Base-by-base conservation (phyloP, 768 basidiomycete genomes). In the Rhodotorula paludigena region DNA sequence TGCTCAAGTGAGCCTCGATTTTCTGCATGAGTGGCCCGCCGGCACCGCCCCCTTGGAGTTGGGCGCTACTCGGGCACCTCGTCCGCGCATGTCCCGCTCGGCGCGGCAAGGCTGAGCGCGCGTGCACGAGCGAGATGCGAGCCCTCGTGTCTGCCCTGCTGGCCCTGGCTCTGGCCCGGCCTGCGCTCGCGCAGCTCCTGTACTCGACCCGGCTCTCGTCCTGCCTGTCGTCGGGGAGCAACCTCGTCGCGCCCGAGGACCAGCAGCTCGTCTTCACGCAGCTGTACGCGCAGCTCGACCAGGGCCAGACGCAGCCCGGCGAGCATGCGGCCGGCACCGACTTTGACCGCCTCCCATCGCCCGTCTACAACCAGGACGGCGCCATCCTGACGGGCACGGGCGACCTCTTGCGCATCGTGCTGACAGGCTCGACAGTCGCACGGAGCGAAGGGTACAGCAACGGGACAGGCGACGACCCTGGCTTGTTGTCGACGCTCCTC, bases 241-340 rank as follows among this genome's bases (percentile, higher is more conserved):
- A 16, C 9, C 32, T 53, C 57, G 57, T 62, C 53, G 66, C 66
- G 0, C 33, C 65, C 0, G 11, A 7, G 11, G 53, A 64, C 39
- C 54, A 41, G 25, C 67, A 57, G 32, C 65, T 73, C 60, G 21
- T 38, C n/a, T 52, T 73, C 48, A 35, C 61, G 11, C 11, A 39
- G n/a, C 48, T 57, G 21, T 69, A 60, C 38, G 64, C 72, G 5
- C 72, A 73, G 58, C 57, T 63, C 49, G 72, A 66, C 44, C 64
- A 63, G 28, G 72, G 72, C 1, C 67, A 69, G 59, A 21, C 12
- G 0, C 0, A 1, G 1, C 36, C 61, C 9, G 65, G 68, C 25
- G 47, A 69, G 44, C 39, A 54, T 12, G 67, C 49, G 2, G 38
- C 44, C n/a, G 72, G 72, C 21, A 42, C 61, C 53, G 10, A 49